These are phyloP conservation scores for Butyriboletus loyo DNA, from an alignment of 768 basidiomycete species.

Conservation along the genomic window DNA sequence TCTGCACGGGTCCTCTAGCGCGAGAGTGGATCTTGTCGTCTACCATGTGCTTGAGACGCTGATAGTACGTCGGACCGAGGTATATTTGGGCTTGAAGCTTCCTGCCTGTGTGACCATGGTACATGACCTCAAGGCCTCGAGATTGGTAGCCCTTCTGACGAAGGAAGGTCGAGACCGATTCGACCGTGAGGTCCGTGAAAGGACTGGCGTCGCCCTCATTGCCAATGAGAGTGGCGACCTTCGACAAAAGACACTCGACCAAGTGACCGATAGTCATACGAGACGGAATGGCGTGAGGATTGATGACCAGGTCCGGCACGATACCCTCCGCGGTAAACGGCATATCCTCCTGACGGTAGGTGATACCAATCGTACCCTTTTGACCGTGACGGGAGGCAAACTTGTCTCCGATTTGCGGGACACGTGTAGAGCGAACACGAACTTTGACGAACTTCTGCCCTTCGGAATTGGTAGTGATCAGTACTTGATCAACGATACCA, in stretches of 20 bases:
- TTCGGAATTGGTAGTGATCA: slow-evolving; percentile 94
- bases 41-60: slow-evolving; percentile 99
- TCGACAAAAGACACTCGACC: slow-evolving; percentile 96
- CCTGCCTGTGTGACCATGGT: slow-evolving; percentile 96
- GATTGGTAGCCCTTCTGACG: slow-evolving; percentile 92
- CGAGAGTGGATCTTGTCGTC: slow-evolving; percentile 99
- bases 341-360: slow-evolving; percentile 99
- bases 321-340: slow-evolving; percentile 97
- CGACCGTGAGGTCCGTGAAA: slow-evolving; percentile 96
- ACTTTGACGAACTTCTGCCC: slow-evolving; percentile 99
- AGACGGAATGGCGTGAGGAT: slow-evolving; percentile 98
- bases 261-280: slow-evolving; percentile 99
- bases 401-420: slow-evolving; percentile 98
- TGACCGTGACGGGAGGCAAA: slow-evolving; percentile 99
- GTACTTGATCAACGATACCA: slow-evolving; percentile 95
- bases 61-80: slow-evolving; percentile 98
- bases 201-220: slow-evolving; percentile 99
- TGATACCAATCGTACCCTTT: slow-evolving; percentile 99
- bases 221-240: slow-evolving; percentile 93
- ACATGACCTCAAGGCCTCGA: slow-evolving; percentile 97
- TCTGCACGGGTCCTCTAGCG: slow-evolving; percentile 96
- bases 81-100: slow-evolving; percentile 98
- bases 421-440: slow-evolving; percentile 90
- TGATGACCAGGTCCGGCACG: slow-evolving; percentile 96
- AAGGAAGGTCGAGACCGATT: slow-evolving; percentile 92